Conservation (phyloP, 2,329 filamentous ascomycete species). For the Fusarium secorum region DNA sequence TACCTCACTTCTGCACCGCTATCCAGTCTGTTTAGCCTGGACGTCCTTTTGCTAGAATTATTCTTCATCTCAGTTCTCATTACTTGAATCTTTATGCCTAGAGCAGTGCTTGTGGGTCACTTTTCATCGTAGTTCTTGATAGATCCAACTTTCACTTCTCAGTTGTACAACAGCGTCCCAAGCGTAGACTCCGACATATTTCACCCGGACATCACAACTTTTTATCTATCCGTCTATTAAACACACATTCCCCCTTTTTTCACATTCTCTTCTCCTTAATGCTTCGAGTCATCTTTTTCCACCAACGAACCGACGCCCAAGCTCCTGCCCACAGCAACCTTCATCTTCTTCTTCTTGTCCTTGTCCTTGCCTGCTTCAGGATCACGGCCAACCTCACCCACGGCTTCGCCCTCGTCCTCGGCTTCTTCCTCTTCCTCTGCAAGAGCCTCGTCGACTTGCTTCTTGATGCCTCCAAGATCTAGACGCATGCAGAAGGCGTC, state of each 20-base stretch:
- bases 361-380: slow-evolving; percentile 48
- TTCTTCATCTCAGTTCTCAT: neutral
- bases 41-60: too few species aligned
- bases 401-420: slow-evolving; percentile 73
- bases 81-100: too few species aligned
- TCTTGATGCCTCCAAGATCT: slow-evolving; percentile 72
- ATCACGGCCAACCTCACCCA: slow-evolving; percentile 69
- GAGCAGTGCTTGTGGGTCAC: neutral
- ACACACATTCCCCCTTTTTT: slow-evolving; percentile 4
- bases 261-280: neutral
- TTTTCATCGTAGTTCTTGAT: neutral
- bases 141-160: neutral
- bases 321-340: slow-evolving; percentile 83
- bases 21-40: neutral
- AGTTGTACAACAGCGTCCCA: neutral
- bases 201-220: slow-evolving; percentile 20
- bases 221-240: slow-evolving; percentile 41
- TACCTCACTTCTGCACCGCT: neutral
- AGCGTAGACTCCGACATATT: slow-evolving; percentile 10
- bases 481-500: slow-evolving; percentile 95
- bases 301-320: slow-evolving; percentile 82
- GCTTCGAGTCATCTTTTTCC: slow-evolving; percentile 69
- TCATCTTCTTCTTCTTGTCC: slow-evolving; percentile 65
- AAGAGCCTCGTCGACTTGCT: slow-evolving; percentile 52
- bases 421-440: slow-evolving; percentile 54